phyloP scores from a whole-genome alignment of 495 filamentous ascomycete species.

The Trichoderma virens region DNA sequence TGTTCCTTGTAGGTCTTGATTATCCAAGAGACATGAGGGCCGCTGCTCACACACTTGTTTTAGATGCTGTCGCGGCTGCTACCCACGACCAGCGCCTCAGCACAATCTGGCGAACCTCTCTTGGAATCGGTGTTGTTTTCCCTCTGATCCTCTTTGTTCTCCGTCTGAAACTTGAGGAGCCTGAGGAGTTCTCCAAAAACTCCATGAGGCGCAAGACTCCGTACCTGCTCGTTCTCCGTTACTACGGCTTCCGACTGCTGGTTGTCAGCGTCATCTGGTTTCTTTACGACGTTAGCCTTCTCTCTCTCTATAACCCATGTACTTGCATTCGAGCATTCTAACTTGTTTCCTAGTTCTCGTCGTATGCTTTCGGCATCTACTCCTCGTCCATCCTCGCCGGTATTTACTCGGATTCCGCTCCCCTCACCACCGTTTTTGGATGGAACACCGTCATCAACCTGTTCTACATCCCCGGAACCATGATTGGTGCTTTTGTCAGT shows the following conservation, averaged over 20 bases:
- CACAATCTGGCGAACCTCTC: constrained; percentile 64
- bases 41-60: too few species aligned
- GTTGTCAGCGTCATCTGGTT: constrained; percentile 83
- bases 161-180: constrained; percentile 70
- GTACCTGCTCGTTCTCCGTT: constrained; percentile 44
- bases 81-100: constrained; percentile 60
- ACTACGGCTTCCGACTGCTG: constrained; percentile 55
- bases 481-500: constrained; percentile 62
- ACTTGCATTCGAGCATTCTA: neutral
- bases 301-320: neutral
- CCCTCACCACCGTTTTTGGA: constrained; percentile 69
- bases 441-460: constrained; percentile 80
- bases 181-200: constrained; percentile 66
- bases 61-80: constrained; percentile 57
- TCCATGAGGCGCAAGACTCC: constrained; percentile 50
- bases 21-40: too few species aligned
- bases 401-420: constrained; percentile 47
- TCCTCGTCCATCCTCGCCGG: constrained; percentile 60
- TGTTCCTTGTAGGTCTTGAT: constrained; percentile 41
- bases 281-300: constrained; percentile 60
- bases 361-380: constrained; percentile 76
- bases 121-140: constrained; percentile 75
- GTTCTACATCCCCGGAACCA: constrained; percentile 79
- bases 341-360: constrained; percentile 45
- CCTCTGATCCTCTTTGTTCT: constrained; percentile 67